A percentile compares a stretch with the other conserved stretches of the same genome.
These are phyloP conservation scores for Chlamydomonas schloesseri DNA, from an alignment of 139 green algal species.

Conservation along the genomic window DNA sequence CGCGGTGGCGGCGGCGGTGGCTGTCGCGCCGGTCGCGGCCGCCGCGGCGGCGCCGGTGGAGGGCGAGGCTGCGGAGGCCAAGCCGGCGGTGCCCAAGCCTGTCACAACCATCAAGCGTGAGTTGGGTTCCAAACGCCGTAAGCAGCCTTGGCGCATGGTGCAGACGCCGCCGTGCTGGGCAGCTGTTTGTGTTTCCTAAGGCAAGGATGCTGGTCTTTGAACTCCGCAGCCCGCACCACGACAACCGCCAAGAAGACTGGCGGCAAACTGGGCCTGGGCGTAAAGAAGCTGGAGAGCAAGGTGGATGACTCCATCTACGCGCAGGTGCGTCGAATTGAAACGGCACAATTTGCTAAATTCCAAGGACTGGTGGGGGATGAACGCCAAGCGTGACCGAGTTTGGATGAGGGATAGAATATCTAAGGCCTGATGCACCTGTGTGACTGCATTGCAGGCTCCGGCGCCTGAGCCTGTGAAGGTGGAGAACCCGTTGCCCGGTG, in stretches of 20 bases:
- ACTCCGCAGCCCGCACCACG: background rate
- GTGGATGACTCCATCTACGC: constrained; percentile 87
- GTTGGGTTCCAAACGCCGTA: too few species aligned
- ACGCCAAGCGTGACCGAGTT: too few species aligned
- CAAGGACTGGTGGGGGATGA: too few species aligned
- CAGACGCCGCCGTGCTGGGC: too few species aligned
- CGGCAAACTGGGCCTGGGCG: constrained; percentile 80
- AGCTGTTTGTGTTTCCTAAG: too few species aligned
- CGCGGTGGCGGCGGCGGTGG: background rate
- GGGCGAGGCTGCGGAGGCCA: background rate
- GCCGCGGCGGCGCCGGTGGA: too few species aligned
- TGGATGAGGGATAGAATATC: too few species aligned
- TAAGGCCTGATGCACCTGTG: background rate
- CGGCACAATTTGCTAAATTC: too few species aligned
- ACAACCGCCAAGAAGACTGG: constrained; percentile 53
- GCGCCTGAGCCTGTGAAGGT: constrained; percentile 52
- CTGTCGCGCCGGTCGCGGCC: background rate
- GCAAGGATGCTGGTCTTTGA: too few species aligned
- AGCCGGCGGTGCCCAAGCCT: constrained; percentile 18
- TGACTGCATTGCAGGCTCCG: constrained; percentile 40
- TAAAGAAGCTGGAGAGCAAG: constrained; percentile 88
- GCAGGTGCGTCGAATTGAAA: constrained; percentile 57
- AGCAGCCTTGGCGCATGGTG: too few species aligned
- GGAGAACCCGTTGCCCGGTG: constrained; percentile 39
- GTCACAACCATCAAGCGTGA: constrained; percentile 13